Conservation (phyloP, 148 eudicot species). For the Chenopodium album region DNA sequence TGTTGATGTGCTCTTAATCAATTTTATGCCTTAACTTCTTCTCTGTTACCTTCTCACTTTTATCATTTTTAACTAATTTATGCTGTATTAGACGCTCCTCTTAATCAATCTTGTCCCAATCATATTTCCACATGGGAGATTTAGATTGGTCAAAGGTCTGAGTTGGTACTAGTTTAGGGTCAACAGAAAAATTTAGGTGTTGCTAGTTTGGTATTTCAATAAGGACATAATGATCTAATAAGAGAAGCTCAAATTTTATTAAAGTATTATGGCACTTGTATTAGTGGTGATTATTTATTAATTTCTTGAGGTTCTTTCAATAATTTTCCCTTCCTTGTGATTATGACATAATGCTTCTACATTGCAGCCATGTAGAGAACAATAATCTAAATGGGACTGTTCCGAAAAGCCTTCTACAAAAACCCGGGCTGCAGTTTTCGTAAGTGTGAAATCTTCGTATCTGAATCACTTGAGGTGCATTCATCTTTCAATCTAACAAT, state of each 20-base stretch:
- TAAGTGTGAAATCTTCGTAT: conserved; percentile 31
- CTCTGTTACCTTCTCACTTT: not conserved
- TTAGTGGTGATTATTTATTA: not conserved
- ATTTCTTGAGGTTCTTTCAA: not conserved
- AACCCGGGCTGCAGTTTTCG: conserved; percentile 73
- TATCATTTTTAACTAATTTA: not conserved
- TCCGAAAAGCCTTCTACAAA: conserved; percentile 53
- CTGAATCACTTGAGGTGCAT: not conserved
- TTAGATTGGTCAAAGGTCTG: conserved; percentile 17
- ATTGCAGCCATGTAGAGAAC: conserved; percentile 70
- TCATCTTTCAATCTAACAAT: conserved; percentile 13
- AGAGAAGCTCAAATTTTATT: not conserved
- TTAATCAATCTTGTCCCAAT: conserved; percentile 7
- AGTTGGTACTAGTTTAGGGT: conserved; percentile 11
- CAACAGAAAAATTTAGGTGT: not conserved
- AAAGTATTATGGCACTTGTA: conserved; percentile 4
- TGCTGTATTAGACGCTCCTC: not conserved
- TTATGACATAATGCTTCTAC: not conserved
- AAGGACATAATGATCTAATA: conserved; percentile 7
- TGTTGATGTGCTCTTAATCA: not conserved
- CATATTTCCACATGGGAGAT: conserved; percentile 17
- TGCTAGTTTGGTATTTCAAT: not conserved
- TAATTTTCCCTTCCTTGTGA: not conserved
- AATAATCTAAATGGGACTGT: conserved; percentile 70
- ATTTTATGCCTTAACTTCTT: too few species aligned